phyloP scores from a whole-genome alignment of 1,284 basidiomycete genomes.

The Heimioporus retisporus region DNA sequence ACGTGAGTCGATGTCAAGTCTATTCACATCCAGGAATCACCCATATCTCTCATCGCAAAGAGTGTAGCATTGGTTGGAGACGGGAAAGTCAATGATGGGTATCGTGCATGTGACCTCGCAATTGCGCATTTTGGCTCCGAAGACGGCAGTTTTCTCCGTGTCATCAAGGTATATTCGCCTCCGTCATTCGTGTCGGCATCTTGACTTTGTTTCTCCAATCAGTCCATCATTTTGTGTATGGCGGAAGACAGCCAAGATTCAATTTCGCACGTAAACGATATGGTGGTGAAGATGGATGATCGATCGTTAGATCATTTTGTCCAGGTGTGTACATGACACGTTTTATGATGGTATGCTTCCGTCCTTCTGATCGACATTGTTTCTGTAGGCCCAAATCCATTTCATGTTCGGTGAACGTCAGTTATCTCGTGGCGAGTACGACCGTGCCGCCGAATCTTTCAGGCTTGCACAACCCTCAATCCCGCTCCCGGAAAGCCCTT shows the following conservation, averaged over 20 bases:
- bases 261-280: slow-evolving; percentile 2
- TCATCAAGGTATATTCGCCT: slow-evolving; percentile 4
- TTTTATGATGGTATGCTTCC: not conserved
- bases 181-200: not conserved
- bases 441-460: slow-evolving; percentile 10
- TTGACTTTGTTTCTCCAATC: not conserved
- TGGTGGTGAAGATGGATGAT: not conserved
- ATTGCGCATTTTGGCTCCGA: not conserved
- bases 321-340: not conserved
- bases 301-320: slow-evolving; percentile 4
- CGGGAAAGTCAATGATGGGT: not conserved
- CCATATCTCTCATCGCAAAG: slow-evolving; percentile 14
- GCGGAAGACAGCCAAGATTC: slow-evolving; percentile 1
- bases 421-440: slow-evolving; percentile 2
- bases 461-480: not conserved
- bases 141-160: slow-evolving; percentile 4
- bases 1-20: not conserved
- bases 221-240: slow-evolving; percentile 14
- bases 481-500: not conserved
- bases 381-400: slow-evolving; percentile 6
- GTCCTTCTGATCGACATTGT: not conserved
- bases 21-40: slow-evolving; percentile 9
- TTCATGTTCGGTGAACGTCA: slow-evolving; percentile 6
- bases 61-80: slow-evolving; percentile 12
- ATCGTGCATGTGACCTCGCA: slow-evolving; percentile 6